These are phyloP conservation scores for Kurtzmaniella natalensis DNA, from an alignment of 1,139 yeast genomes.

Conservation along the genomic window DNA sequence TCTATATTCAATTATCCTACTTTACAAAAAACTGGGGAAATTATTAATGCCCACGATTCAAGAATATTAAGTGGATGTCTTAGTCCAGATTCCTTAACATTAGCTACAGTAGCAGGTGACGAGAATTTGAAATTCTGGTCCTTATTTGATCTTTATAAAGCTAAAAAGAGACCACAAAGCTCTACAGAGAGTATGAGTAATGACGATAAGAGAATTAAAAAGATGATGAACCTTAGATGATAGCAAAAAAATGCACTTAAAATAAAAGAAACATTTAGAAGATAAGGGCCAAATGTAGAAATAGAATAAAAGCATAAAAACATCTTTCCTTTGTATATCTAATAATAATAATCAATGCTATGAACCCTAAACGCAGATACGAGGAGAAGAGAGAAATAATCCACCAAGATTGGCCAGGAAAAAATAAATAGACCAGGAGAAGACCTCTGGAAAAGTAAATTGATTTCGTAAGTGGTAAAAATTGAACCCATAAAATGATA, in stretches of 20 bases:
- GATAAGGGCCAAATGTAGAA: too few species aligned
- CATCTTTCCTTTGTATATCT: too few species aligned
- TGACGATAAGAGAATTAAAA: constrained; percentile 20
- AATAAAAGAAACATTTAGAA: not conserved
- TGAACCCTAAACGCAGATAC: too few species aligned
- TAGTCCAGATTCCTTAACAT: constrained; percentile 84
- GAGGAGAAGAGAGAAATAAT: too few species aligned
- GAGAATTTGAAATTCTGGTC: constrained; percentile 96
- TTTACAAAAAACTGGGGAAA: constrained; percentile 83
- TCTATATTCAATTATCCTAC: constrained; percentile 85
- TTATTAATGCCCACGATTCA: constrained; percentile 82
- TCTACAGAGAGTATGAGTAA: constrained; percentile 15
- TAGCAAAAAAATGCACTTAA: not conserved
- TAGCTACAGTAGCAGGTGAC: constrained; percentile 96
- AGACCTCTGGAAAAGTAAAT: too few species aligned
- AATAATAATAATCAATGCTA: too few species aligned
- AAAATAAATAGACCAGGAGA: too few species aligned
- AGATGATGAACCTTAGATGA: constrained; percentile 24
- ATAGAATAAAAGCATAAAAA: too few species aligned
- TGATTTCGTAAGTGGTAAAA: too few species aligned
- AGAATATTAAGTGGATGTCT: constrained; percentile 79
- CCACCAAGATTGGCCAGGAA: too few species aligned
- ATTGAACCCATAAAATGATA: too few species aligned
- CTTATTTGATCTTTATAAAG: constrained; percentile 61
- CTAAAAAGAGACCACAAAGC: constrained; percentile 19